These are phyloP conservation scores for Nicotiana tomentosiformis DNA, from an alignment of 257 asterid species.

Conservation along the genomic window DNA sequence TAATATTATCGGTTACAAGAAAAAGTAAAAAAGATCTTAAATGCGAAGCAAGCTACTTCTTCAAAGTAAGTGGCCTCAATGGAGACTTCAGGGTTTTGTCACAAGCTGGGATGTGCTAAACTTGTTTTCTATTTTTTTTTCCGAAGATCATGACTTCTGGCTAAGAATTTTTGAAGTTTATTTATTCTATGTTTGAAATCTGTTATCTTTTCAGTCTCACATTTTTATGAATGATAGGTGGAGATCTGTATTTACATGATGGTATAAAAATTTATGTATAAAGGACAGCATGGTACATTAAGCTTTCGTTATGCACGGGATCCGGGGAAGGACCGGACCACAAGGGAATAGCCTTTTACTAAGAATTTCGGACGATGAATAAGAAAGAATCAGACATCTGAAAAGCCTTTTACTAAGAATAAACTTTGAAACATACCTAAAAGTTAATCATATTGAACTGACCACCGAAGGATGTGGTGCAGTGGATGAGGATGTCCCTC, in stretches of 20 bases:
- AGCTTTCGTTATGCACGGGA: too few relatives aligned
- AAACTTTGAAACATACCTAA: too few relatives aligned
- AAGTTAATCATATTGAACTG: too few relatives aligned
- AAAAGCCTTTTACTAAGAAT: too few relatives aligned
- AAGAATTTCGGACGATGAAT: too few relatives aligned
- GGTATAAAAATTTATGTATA: too few relatives aligned
- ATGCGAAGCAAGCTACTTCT: neutral
- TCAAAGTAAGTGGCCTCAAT: neutral
- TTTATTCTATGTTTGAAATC: neutral
- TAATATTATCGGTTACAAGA: neutral
- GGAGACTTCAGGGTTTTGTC: neutral
- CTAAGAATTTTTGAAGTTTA: neutral
- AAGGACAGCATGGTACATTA: too few relatives aligned
- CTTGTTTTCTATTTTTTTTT: neutral
- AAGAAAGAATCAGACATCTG: too few relatives aligned
- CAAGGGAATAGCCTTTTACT: too few relatives aligned
- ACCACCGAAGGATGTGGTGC: too few relatives aligned
- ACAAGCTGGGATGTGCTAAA: neutral
- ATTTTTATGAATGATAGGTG: neutral
- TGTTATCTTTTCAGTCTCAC: neutral
- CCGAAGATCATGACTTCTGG: neutral
- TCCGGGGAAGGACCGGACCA: too few relatives aligned
- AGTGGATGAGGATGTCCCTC: too few relatives aligned
- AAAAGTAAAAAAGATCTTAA: neutral
- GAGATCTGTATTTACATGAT: neutral